Conservation (phyloP, 176 grass and related monocot species). For the Oropetium thomaeum region DNA sequence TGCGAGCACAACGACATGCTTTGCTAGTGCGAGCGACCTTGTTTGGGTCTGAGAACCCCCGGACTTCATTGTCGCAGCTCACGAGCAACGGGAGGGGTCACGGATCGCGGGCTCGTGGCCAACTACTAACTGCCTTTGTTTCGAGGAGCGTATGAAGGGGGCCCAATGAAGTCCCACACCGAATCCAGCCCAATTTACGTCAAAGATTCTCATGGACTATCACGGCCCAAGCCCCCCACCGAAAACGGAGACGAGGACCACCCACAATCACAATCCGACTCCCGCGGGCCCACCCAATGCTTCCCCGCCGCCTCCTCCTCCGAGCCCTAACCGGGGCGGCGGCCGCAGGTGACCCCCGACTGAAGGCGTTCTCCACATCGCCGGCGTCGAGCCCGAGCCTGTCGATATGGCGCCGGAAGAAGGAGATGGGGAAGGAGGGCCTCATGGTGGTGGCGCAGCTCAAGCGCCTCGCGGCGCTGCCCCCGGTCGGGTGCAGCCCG, state of each 20-base stretch:
- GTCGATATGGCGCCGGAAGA: constrained; percentile 87
- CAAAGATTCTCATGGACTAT: not conserved
- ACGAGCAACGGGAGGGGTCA: not conserved
- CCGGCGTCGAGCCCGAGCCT: constrained; percentile 61
- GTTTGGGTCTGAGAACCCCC: not conserved
- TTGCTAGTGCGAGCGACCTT: not conserved
- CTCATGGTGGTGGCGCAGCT: constrained; percentile 82
- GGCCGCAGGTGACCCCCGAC: not conserved
- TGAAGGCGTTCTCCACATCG: constrained; percentile 28
- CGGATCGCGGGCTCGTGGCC: too few species aligned
- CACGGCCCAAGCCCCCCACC: not conserved
- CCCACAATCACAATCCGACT: not conserved
- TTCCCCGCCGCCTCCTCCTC: constrained; percentile 26
- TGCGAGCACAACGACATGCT: not conserved
- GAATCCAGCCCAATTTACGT: too few species aligned
- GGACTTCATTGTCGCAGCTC: not conserved
- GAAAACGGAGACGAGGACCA: not conserved
- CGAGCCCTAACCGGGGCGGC: constrained; percentile 18
- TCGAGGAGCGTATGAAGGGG: not conserved
- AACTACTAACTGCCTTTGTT: not conserved
- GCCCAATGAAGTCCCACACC: not conserved
- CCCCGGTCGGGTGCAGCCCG: constrained; percentile 26
- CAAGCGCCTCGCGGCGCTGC: constrained; percentile 67
- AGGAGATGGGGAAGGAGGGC: constrained; percentile 97
- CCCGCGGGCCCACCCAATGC: constrained; percentile 12